Evolutionary conservation across 129 eudicot species (phyloP), one percentile per base, ranked within the genome.

Genomic region (Heracleum sosnowskyi): DNA sequence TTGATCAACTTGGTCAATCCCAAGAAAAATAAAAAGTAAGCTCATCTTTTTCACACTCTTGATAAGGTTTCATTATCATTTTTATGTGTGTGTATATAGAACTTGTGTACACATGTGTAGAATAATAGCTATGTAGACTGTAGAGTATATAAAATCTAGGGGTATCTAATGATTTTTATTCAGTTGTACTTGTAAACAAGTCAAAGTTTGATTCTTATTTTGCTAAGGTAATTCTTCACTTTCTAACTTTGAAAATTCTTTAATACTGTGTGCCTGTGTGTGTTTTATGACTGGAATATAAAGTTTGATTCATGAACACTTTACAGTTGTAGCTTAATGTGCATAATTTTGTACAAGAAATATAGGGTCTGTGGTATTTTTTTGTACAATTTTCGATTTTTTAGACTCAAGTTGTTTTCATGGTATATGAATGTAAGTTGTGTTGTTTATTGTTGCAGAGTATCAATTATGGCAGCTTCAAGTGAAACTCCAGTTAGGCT

Each of bases 401-500:
- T 18, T 11, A 17, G 44, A 17, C 5, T 36, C 0, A 6, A 17
- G 28, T 69, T 69, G 36, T 36, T 35, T 1, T 6, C 2, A 64
- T 29, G 71, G 11, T n/a, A 57, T 57, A 57, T 57, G 28, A 60
- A n/a, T n/a, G 0, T 60, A 11, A 60, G 5, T 60, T 60, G 68
- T 60, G 34, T n/a, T 60, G 15, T 60, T 60, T n/a, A 26, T n/a
- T n/a, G 40, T 66, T 66, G 0, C 64, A 80, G 82, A 79, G 64
- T 49, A 71, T 76, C 42, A 81, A 78, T 79, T 79, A 86, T 78
- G 85, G 35, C 55, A 66, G 63, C 12, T 57, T n/a, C 81, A 49
- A 79, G 26, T 80, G 84, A 57, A 40, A 63, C 79, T 80, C 91
- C 91, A 7, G 77, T 81, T 81, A 89, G 85, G 85, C 85, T 89